Evolutionary conservation across 305 asterid genomes (phyloP), one percentile per base, ranked within the genome.

Genomic region (Fraxinus sp.): DNA sequence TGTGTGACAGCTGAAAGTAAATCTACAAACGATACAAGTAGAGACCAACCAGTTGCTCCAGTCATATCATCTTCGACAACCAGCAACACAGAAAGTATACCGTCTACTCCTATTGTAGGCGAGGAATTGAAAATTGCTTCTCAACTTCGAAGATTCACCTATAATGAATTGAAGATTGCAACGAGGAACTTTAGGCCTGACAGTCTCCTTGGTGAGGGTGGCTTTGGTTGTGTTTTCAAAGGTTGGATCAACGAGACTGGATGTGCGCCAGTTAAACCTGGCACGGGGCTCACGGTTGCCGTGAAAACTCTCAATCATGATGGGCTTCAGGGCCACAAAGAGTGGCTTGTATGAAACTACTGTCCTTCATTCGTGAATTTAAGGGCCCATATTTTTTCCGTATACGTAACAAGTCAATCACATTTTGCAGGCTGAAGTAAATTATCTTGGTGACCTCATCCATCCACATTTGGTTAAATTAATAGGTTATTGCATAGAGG

Each of bases 241-340:
- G 98, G 98, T 3, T 95, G 98, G 98, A 86, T 95, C 82, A 89
- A 91, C 26, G 98, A 91, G 83, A 87, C 83, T 44, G 91, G 93
- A 55, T 86, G 68, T 80, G 83, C 93, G 9, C 92, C 97, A 0
- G 95, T 91, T 44, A 93, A 88, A 87, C 92, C 93, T 4, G 97
- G 97, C 52, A 81, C 92, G 5, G 98, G 98, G 24, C 87, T 93
- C 44, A 77, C 97, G 4, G 97, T 92, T 83, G 98, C 98, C 1
- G 97, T 95, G 39, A 95, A 95, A 84, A 91, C 92, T 55, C 93
- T 95, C 71, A 95, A 95, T 85, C 96, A 89, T 8, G 89, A 90
- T 28, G 98, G 98, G 18, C 91, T 91, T 84, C 98, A 95, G 88
- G 98, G 98, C 83, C 98, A 95, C 82, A 92, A 86, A 86, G 98